phyloP scores from a whole-genome alignment of 208 protist species.

The Jaenimonas drosophilae region DNA sequence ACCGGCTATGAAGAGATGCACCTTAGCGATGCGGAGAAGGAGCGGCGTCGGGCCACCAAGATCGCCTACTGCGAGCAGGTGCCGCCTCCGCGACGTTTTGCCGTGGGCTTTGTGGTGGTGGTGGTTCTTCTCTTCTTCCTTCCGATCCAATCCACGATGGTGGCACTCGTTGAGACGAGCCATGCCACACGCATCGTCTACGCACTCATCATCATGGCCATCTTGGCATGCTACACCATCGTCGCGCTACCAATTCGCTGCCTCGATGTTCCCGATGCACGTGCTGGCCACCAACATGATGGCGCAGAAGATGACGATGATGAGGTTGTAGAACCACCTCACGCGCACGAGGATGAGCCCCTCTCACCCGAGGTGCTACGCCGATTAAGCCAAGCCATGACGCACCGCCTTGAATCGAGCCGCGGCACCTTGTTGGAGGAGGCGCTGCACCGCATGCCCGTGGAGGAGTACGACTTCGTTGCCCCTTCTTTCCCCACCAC shows the following conservation, averaged over 20 bases:
- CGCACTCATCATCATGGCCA: constrained; percentile 20
- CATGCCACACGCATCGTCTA: constrained; percentile 19
- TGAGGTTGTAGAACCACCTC: constrained; percentile 1
- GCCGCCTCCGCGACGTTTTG: constrained; percentile 52
- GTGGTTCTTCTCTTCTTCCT: constrained; percentile 51
- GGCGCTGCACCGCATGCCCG: constrained; percentile 14
- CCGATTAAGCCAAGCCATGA: constrained; percentile 6
- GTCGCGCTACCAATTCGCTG: constrained; percentile 45
- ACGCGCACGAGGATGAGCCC: constrained; percentile 7
- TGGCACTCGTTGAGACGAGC: constrained; percentile 22
- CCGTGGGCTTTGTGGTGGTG: constrained; percentile 44
- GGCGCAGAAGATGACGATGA: constrained; percentile 4
- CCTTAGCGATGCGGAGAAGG: constrained; percentile 21
- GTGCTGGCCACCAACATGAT: constrained; percentile 1
- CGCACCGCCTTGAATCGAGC: constrained; percentile 5
- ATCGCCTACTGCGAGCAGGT: constrained; percentile 52
- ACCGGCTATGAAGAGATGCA: constrained; percentile 36
- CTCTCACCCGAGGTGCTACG: constrained; percentile 2
- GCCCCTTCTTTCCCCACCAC: constrained; percentile 64
- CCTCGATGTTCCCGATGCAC: constrained; percentile 17
- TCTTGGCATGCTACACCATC: constrained; percentile 19
- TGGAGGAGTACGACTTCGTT: constrained; percentile 31
- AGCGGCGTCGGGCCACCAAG: constrained; percentile 21
- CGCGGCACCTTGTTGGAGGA: constrained; percentile 26
- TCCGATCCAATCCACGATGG: constrained; percentile 35